Evolutionary conservation across 768 basidiomycete species (phyloP).

Genomic region (Kwoniella heveanensis): DNA sequence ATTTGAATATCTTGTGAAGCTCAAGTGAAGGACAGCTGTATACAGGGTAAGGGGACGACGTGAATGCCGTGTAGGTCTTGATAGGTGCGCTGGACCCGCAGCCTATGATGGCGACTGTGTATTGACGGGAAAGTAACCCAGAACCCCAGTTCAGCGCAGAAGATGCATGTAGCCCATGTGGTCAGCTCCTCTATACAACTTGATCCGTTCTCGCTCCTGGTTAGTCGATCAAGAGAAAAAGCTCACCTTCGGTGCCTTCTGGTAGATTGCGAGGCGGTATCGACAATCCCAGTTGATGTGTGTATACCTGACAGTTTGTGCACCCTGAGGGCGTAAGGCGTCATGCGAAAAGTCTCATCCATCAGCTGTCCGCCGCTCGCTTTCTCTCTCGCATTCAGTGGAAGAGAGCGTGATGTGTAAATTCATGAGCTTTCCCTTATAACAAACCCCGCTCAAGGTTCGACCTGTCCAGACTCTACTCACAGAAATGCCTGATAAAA

Average conservation of each 20-base stretch:
- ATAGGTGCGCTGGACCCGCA: constrained; percentile 38
- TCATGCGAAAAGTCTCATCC: too few species aligned
- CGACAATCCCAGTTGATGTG: constrained; percentile 13
- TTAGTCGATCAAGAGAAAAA: too few species aligned
- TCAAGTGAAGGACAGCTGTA: constrained; percentile 36
- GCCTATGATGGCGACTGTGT: constrained; percentile 38
- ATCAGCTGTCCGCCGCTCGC: too few species aligned
- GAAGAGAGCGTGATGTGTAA: too few species aligned
- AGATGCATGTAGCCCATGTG: too few species aligned
- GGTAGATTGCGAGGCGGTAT: constrained; percentile 34
- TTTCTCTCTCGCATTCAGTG: too few species aligned
- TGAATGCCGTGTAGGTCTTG: constrained; percentile 25
- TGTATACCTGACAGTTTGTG: constrained; percentile 36
- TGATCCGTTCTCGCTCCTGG: too few species aligned
- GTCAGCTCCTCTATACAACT: too few species aligned
- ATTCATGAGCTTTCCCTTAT: not conserved
- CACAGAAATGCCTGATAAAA: constrained; percentile 41
- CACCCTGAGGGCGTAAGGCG: constrained; percentile 44
- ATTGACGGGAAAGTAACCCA: too few species aligned
- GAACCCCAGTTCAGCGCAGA: too few species aligned
- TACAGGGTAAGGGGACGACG: constrained; percentile 33
- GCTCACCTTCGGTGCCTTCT: constrained; percentile 20
- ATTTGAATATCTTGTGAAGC: constrained; percentile 36
- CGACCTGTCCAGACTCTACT: too few species aligned
- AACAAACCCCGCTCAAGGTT: too few species aligned